Evolutionary conservation across 805 yeast species (phyloP).

Genomic region (Saturnispora serradocipensis): DNA sequence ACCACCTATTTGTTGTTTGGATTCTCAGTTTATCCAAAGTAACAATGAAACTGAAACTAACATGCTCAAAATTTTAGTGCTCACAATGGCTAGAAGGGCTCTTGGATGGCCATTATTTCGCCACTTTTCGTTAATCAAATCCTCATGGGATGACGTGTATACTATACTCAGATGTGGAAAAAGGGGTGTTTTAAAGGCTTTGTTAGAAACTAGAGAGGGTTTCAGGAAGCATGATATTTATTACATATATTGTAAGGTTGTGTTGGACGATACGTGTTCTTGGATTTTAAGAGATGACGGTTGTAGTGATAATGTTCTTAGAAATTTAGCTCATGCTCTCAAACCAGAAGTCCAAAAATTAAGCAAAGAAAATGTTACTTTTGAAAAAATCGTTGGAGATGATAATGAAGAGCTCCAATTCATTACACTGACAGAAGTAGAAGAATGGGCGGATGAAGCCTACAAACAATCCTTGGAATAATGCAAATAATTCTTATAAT

Average conservation of each 20-base stretch:
- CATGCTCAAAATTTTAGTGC: conserved; percentile 43
- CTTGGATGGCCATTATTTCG: conserved; percentile 75
- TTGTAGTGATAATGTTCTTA: conserved; percentile 48
- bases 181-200: conserved; percentile 46
- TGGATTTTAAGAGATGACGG: conserved; percentile 56
- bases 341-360: conserved; percentile 33
- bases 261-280: conserved; percentile 66
- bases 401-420: conserved; percentile 32
- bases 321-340: conserved; percentile 61
- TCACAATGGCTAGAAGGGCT: conserved; percentile 63
- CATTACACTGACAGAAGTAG: conserved; percentile 47
- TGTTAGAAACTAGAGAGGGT: conserved; percentile 57
- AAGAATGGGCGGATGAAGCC: conserved; percentile 46
- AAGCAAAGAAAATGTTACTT: conserved; percentile 39
- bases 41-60: conserved; percentile 25
- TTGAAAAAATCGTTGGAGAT: conserved; percentile 41
- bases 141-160: conserved; percentile 72
- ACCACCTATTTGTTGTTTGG: conserved; percentile 72
- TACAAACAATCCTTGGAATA: conserved; percentile 16
- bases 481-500: neutral
- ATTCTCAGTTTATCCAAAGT: conserved; percentile 40
- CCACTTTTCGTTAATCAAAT: conserved; percentile 46
- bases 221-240: conserved; percentile 79
- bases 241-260: conserved; percentile 70
- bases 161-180: conserved; percentile 60